Evolutionary conservation across 805 yeast species (phyloP).

Genomic region (Candida dendrica): DNA sequence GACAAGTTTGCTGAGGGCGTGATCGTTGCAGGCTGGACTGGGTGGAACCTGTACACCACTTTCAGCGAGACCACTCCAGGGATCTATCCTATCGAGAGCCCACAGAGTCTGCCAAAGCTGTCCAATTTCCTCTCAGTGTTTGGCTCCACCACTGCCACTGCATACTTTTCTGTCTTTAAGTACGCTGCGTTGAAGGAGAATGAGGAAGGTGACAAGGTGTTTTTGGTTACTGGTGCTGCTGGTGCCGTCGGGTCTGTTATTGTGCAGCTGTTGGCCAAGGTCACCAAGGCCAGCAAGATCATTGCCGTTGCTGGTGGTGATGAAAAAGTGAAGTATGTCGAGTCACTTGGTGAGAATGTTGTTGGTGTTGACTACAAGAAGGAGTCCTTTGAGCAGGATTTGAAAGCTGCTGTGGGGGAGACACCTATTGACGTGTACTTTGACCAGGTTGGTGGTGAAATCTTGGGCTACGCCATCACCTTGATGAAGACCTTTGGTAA

Average conservation of each 20-base stretch:
- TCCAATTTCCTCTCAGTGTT: conserved; percentile 39
- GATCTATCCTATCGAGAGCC: conserved; percentile 6
- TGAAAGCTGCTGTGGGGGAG: conserved; percentile 35
- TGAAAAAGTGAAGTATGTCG: conserved; percentile 47
- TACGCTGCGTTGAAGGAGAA: conserved; percentile 40
- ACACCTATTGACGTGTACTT: conserved; percentile 46
- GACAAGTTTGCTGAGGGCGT: conserved; percentile 36
- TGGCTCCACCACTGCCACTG: conserved; percentile 57
- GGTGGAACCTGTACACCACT: conserved; percentile 44
- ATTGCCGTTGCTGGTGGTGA: conserved; percentile 58
- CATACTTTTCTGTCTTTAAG: conserved; percentile 46
- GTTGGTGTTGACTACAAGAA: conserved; percentile 48
- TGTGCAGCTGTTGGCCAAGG: conserved; percentile 48
- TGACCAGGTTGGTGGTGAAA: conserved; percentile 61
- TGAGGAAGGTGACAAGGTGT: conserved; percentile 31
- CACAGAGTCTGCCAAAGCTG: conserved; percentile 20
- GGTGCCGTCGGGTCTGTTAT: conserved; percentile 67
- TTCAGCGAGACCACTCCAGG: conserved; percentile 13
- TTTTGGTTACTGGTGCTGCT: conserved; percentile 57
- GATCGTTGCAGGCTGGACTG: conserved; percentile 28
- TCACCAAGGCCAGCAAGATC: conserved; percentile 46
- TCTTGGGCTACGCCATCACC: conserved; percentile 36
- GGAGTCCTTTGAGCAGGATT: conserved; percentile 26
- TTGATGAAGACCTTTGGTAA: conserved; percentile 31
- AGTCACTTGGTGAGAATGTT: conserved; percentile 46